Percentiles rank a stretch among this genome's conserved stretches.
These are phyloP conservation scores for Purpureocillium takamizusanense DNA, from an alignment of 2,329 filamentous ascomycete species.

Conservation along the genomic window DNA sequence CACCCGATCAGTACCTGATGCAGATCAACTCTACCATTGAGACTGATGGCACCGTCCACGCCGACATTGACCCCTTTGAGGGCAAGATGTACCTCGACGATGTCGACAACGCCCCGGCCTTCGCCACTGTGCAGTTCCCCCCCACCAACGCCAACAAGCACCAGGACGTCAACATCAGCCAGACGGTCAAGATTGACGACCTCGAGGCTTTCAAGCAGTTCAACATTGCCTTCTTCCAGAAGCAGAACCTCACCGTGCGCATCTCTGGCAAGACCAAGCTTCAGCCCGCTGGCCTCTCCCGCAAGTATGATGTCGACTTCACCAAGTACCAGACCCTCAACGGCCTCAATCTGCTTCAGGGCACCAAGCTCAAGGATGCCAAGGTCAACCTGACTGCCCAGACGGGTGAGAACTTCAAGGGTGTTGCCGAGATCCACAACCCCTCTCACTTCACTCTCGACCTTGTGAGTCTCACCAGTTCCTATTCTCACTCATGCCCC, in stretches of 20 bases:
- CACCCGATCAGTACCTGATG: conserved; percentile 36
- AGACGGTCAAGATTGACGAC: conserved; percentile 37
- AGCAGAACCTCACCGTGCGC: conserved; percentile 39
- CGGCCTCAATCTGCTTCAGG: conserved; percentile 46
- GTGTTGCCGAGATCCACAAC: conserved; percentile 53
- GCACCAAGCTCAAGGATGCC: conserved; percentile 42
- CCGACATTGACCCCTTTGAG: conserved; percentile 39
- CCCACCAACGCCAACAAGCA: conserved; percentile 37
- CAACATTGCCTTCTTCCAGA: conserved; percentile 44
- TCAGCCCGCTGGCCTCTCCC: conserved; percentile 38
- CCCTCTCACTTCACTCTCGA: conserved; percentile 54
- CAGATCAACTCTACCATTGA: conserved; percentile 47
- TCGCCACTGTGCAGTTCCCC: conserved; percentile 43
- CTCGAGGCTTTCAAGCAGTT: conserved; percentile 41
- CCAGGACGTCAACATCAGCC: conserved; percentile 42
- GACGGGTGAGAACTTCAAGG: conserved; percentile 46
- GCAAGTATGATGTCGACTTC: conserved; percentile 41
- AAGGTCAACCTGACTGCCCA: conserved; percentile 31
- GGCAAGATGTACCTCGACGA: conserved; percentile 48
- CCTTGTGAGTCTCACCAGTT: conserved; percentile 46
- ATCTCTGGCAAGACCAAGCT: conserved; percentile 44
- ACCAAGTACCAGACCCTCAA: conserved; percentile 44
- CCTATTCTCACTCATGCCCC: too few species aligned
- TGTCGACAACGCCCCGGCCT: conserved; percentile 34
- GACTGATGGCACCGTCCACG: conserved; percentile 41